Base-by-base conservation (phyloP, 768 basidiomycete genomes). In the Lactarius sanguifluus region DNA sequence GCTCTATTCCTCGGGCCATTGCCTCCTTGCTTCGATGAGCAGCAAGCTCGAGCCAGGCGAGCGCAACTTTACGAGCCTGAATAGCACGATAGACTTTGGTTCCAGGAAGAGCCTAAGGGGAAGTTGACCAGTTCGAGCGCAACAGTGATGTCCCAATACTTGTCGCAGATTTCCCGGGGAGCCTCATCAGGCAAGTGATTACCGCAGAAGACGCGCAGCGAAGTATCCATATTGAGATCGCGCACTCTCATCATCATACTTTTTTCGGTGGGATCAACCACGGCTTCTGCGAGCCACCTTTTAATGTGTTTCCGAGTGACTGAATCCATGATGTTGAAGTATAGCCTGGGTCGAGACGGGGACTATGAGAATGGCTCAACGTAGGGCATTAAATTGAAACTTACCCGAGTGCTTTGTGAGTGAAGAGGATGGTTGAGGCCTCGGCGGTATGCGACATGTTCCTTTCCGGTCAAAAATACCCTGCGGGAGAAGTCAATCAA, bases 101-200 rank as follows among this genome's bases (percentile, higher is more conserved):
- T 34, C 97, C 97, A 23, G 97, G 97, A 43, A 97, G 73, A 18
- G 96, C 88, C 67, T n/a, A 98, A 79, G 18, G 97, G 97, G 81
- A 99, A 98, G 81, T 99, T 99, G 81, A 99, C 97, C 62, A 99
- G 90, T 76, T 99, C 94, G 50, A 99, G 89, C 3, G 97, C 93
- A 71, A 86, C 81, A 8, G 97, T 98, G 78, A 99, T 97, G 66
- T 83, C 82, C 96, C 96, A 98, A 80, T 98, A 98, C 75, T 94
- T 94, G 70, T 92, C 88, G 74, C 85, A 90, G 75, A 99, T 95
- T 74, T 94, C 92, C 18, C 78, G 74, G 30, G 88, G 85, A 47
- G 89, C 92, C 9, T 86, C 78, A 18, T 94, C 89, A 34, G 93
- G 87, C 71, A 98, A 89, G 77, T 98, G 92, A 68, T 81, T 79